These are phyloP conservation scores for Vicia sativa DNA, from an alignment of 306 rosid species.

Conservation along the genomic window DNA sequence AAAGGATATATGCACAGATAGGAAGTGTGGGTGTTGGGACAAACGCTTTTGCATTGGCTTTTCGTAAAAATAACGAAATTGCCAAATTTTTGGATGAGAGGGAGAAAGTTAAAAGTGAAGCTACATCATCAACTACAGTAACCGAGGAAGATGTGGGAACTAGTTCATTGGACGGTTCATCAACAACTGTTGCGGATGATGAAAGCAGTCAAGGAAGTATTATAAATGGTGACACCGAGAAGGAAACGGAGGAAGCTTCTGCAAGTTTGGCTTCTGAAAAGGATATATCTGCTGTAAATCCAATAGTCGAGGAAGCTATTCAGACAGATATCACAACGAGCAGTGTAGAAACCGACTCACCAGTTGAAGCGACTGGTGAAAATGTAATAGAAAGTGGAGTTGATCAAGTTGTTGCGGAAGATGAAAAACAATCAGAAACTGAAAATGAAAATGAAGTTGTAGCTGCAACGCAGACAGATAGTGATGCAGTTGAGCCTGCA, in stretches of 20 bases:
- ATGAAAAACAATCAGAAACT: conserved; percentile 45
- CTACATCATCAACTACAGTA: conserved; percentile 41
- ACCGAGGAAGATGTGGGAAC: conserved; percentile 42
- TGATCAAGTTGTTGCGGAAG: conserved; percentile 46
- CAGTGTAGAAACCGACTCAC: conserved; percentile 40
- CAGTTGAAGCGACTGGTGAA: conserved; percentile 48
- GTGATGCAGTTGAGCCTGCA: conserved; percentile 49
- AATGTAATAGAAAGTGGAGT: conserved; percentile 44
- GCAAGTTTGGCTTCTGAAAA: conserved; percentile 48
- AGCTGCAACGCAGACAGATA: conserved; percentile 43
- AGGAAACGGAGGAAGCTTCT: conserved; percentile 50
- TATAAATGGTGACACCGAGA: conserved; percentile 38
- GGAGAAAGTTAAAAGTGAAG: conserved; percentile 55
- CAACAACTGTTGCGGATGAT: conserved; percentile 39
- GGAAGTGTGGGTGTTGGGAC: conserved; percentile 70
- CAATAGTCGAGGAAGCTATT: conserved; percentile 44
- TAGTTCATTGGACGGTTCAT: conserved; percentile 44
- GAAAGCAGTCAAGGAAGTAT: conserved; percentile 38
- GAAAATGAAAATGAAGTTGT: conserved; percentile 43
- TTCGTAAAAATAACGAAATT: conserved; percentile 85
- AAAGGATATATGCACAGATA: conserved; percentile 45
- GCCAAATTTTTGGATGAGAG: conserved; percentile 80
- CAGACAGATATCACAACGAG: conserved; percentile 46
- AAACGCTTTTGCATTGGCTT: conserved; percentile 88
- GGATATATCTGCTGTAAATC: conserved; percentile 35